phyloP scores from a whole-genome alignment of 2,329 filamentous ascomycete species.

The Colletotrichum caudatum region DNA sequence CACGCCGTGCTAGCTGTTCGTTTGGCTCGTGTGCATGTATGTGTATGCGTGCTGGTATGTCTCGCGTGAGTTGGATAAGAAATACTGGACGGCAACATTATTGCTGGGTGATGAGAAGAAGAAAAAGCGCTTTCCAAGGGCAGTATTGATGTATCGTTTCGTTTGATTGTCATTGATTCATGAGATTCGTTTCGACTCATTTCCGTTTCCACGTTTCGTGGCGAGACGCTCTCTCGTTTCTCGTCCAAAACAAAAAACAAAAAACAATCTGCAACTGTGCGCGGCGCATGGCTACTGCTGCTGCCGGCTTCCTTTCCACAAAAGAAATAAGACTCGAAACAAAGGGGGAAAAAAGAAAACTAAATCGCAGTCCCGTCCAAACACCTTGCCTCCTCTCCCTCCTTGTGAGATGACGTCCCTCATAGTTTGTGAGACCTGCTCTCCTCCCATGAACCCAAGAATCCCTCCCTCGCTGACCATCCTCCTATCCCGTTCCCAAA shows the following conservation, averaged over 20 bases:
- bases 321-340: not conserved
- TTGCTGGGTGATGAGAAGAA: not conserved
- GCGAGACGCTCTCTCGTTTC: conserved; percentile 32
- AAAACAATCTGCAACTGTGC: conserved; percentile 22
- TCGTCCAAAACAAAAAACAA: conserved; percentile 6
- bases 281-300: not conserved
- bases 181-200: conserved; percentile 39
- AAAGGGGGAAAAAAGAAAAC: conserved; percentile 35
- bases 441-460: conserved; percentile 21
- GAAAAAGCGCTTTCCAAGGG: conserved; percentile 19
- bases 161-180: conserved; percentile 30
- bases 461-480: not conserved
- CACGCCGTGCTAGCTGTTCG: conserved; percentile 15
- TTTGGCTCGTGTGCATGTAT: not conserved
- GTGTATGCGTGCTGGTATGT: not conserved
- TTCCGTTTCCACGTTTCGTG: conserved; percentile 36
- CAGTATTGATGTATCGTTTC: conserved; percentile 22
- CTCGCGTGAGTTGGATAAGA: not conserved
- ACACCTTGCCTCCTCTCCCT: conserved; percentile 4
- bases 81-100: not conserved
- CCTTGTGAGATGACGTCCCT: conserved; percentile 30
- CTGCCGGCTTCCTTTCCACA: conserved; percentile 8
- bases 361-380: conserved; percentile 34
- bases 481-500: conserved; percentile 11
- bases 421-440: conserved; percentile 39